phyloP scores from a whole-genome alignment of 768 basidiomycete species.

The Mycena amicta region DNA sequence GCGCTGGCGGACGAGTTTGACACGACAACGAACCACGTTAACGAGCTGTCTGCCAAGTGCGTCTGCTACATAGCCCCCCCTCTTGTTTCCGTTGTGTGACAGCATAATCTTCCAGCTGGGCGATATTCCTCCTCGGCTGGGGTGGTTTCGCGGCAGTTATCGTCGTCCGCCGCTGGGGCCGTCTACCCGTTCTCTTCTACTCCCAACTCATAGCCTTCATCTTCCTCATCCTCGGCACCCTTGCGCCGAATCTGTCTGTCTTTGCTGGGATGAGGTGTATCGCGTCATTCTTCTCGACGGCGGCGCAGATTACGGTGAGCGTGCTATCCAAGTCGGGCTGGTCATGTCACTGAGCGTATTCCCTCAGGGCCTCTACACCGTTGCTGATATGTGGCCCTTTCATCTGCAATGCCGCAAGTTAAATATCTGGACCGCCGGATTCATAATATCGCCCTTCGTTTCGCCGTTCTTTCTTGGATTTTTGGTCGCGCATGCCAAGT shows the following conservation, averaged over 20 bases:
- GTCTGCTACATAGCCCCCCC: slow-evolving; percentile 7
- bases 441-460: slow-evolving; percentile 49
- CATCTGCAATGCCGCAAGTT: slow-evolving; percentile 60
- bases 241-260: slow-evolving; percentile 51
- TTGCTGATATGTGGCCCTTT: slow-evolving; percentile 61
- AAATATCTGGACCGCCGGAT: slow-evolving; percentile 62
- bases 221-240: slow-evolving; percentile 55
- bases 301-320: slow-evolving; percentile 59
- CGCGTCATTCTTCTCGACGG: slow-evolving; percentile 43
- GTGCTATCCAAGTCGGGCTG: too few relatives aligned
- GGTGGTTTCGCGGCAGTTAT: slow-evolving; percentile 54
- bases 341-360: too few relatives aligned
- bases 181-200: slow-evolving; percentile 66
- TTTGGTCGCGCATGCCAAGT: slow-evolving; percentile 42
- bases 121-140: slow-evolving; percentile 32
- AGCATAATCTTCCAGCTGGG: slow-evolving; percentile 11
- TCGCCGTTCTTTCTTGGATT: slow-evolving; percentile 56
- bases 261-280: slow-evolving; percentile 44
- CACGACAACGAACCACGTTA: slow-evolving; percentile 59
- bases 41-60: slow-evolving; percentile 62
- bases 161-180: slow-evolving; percentile 54
- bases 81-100: background rate
- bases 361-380: slow-evolving; percentile 52
- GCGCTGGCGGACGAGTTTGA: slow-evolving; percentile 56
- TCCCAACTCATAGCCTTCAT: slow-evolving; percentile 52